Evolutionary conservation across 1,284 basidiomycete species (phyloP).

Genomic region (Papiliotrema fonsecae): DNA sequence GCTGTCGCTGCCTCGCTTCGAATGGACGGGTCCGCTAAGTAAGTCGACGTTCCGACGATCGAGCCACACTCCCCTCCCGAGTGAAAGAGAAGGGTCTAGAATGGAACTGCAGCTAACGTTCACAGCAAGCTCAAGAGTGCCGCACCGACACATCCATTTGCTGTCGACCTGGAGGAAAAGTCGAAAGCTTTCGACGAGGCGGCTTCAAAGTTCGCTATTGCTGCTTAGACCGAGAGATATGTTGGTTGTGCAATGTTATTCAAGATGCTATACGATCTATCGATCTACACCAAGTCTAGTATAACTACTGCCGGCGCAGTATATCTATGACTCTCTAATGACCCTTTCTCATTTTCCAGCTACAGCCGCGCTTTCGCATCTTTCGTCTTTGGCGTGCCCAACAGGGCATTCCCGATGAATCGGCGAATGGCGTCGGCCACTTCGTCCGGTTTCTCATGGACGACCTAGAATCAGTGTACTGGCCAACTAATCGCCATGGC

Average conservation of each 20-base stretch:
- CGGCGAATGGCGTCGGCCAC: slow-evolving; percentile 30
- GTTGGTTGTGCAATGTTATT: too few species aligned
- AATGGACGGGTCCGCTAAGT: slow-evolving; percentile 60
- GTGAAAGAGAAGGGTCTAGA: too few species aligned
- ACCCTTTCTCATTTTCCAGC: too few species aligned
- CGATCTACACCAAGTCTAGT: too few species aligned
- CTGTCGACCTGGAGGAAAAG: slow-evolving; percentile 39
- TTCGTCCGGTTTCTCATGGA: slow-evolving; percentile 35
- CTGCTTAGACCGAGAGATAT: slow-evolving; percentile 23
- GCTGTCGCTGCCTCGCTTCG: slow-evolving; percentile 66
- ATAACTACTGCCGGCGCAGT: too few species aligned
- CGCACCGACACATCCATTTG: slow-evolving; percentile 38
- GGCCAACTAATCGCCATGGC: background rate
- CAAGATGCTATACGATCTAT: too few species aligned
- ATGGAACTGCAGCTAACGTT: background rate
- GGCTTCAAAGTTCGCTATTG: slow-evolving; percentile 57
- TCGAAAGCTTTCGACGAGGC: slow-evolving; percentile 56
- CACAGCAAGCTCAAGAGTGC: slow-evolving; percentile 30
- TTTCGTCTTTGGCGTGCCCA: background rate
- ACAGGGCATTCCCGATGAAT: slow-evolving; percentile 22
- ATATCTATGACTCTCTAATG: too few species aligned
- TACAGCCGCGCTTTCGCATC: slow-evolving; percentile 2
- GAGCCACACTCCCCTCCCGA: too few species aligned
- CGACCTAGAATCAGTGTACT: too few species aligned
- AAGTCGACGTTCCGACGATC: slow-evolving; percentile 41